Evolutionary conservation across 1,139 yeast genomes (phyloP).

Genomic region (Magnusiomyces ingens): DNA sequence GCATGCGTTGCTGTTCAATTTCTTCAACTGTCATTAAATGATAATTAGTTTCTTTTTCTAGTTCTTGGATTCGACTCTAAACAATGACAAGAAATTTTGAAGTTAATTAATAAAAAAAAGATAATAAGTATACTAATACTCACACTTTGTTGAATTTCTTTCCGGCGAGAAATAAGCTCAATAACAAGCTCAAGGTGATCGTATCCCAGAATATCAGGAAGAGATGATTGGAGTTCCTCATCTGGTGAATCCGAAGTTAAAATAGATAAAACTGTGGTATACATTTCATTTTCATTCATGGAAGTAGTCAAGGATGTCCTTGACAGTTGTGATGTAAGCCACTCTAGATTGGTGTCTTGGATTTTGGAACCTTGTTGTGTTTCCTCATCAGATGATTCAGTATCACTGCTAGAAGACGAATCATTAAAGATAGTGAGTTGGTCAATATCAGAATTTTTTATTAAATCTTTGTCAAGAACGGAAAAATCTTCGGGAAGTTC

Average conservation of each 20-base stretch:
- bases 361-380: background rate
- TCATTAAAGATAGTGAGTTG: conserved; percentile 8
- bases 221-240: conserved; percentile 56
- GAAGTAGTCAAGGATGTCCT: background rate
- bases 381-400: conserved; percentile 1
- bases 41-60: conserved; percentile 12
- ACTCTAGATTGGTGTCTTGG: background rate
- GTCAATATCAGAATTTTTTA: conserved; percentile 7
- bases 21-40: conserved; percentile 48
- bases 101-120: background rate
- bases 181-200: conserved; percentile 78
- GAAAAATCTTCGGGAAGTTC: background rate
- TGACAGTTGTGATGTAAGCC: conserved; percentile 2
- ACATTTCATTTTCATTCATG: conserved; percentile 12
- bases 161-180: conserved; percentile 39
- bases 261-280: conserved; percentile 24
- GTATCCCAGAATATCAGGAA: conserved; percentile 77
- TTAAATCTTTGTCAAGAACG: conserved; percentile 8
- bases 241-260: conserved; percentile 39
- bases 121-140: background rate
- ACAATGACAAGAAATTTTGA: background rate
- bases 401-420: background rate
- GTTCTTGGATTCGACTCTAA: conserved; percentile 11
- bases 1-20: conserved; percentile 49
- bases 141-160: conserved; percentile 12